Evolutionary conservation across 2,329 filamentous ascomycete genomes (phyloP).

Genomic region (Xylaria digitata): DNA sequence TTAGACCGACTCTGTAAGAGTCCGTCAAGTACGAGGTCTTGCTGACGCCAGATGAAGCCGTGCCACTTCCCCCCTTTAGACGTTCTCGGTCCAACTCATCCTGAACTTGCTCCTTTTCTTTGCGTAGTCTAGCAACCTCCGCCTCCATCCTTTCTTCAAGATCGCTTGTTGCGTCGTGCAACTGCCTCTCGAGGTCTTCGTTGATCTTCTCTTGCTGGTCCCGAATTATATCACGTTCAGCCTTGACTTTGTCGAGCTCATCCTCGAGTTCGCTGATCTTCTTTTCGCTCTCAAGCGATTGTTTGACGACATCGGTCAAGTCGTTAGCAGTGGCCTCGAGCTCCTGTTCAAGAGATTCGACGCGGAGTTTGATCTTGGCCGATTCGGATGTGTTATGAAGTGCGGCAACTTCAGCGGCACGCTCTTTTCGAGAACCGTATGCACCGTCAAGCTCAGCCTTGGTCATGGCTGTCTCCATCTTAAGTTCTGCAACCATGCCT

Average conservation of each 20-base stretch:
- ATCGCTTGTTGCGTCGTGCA: constrained; percentile 43
- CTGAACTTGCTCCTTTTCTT: constrained; percentile 50
- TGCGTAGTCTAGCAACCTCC: constrained; percentile 46
- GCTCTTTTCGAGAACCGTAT: constrained; percentile 68
- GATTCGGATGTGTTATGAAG: constrained; percentile 60
- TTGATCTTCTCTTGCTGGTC: constrained; percentile 43
- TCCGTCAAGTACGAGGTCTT: constrained; percentile 51
- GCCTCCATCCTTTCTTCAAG: constrained; percentile 44
- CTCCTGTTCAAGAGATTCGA: constrained; percentile 72
- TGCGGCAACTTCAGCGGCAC: constrained; percentile 68
- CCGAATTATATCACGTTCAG: constrained; percentile 44
- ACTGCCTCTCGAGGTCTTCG: constrained; percentile 46
- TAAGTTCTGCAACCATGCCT: constrained; percentile 67
- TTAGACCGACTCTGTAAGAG: constrained; percentile 49
- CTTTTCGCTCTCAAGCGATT: constrained; percentile 51
- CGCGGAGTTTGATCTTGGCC: constrained; percentile 52
- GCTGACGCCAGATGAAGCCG: constrained; percentile 44
- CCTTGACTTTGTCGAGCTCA: constrained; percentile 48
- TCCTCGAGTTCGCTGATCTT: constrained; percentile 50
- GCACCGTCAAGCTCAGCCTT: constrained; percentile 72
- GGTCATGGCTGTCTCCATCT: constrained; percentile 70
- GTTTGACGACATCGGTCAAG: constrained; percentile 49
- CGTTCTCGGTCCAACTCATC: constrained; percentile 50
- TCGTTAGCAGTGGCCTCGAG: constrained; percentile 62
- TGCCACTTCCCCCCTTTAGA: constrained; percentile 43